phyloP scores from a whole-genome alignment of 176 grass and related monocot genomes.

The Avena insularis region DNA sequence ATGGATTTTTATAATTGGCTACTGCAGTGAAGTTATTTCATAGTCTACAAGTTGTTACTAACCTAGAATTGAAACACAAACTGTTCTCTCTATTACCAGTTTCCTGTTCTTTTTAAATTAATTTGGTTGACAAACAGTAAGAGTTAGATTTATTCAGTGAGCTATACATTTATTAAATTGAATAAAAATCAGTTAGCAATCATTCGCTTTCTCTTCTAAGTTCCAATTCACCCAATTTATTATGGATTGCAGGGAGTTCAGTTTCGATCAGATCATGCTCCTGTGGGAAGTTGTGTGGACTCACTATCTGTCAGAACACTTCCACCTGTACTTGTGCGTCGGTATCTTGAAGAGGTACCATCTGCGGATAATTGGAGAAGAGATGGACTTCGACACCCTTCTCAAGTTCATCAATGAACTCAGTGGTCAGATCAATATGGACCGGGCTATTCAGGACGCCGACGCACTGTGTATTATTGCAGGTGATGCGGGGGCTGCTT shows the following conservation, averaged over 20 bases:
- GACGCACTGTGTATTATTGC: slow-evolving; percentile 71
- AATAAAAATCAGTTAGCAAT: background rate
- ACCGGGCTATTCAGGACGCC: slow-evolving; percentile 71
- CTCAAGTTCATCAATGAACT: slow-evolving; percentile 99
- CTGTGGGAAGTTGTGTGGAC: slow-evolving; percentile 97
- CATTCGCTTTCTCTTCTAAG: background rate
- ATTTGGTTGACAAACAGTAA: background rate
- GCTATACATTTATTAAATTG: background rate
- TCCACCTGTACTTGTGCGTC: slow-evolving; percentile 93
- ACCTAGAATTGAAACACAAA: background rate
- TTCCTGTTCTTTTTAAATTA: background rate
- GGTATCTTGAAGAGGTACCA: slow-evolving; percentile 84
- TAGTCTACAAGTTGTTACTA: background rate
- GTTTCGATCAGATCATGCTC: slow-evolving; percentile 76
- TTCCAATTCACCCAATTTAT: background rate
- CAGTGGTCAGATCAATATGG: slow-evolving; percentile 80
- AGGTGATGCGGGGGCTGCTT: slow-evolving; percentile 75
- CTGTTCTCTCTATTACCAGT: slow-evolving; percentile 5
- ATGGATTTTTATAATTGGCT: background rate
- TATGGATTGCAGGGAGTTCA: slow-evolving; percentile 70
- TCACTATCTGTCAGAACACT: slow-evolving; percentile 91
- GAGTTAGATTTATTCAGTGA: background rate
- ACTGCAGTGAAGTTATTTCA: background rate
- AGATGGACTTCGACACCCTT: slow-evolving; percentile 97
- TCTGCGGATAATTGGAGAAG: slow-evolving; percentile 75